phyloP scores from a whole-genome alignment of 2,329 filamentous ascomycete species.

The Neoarthrinium moseri region DNA sequence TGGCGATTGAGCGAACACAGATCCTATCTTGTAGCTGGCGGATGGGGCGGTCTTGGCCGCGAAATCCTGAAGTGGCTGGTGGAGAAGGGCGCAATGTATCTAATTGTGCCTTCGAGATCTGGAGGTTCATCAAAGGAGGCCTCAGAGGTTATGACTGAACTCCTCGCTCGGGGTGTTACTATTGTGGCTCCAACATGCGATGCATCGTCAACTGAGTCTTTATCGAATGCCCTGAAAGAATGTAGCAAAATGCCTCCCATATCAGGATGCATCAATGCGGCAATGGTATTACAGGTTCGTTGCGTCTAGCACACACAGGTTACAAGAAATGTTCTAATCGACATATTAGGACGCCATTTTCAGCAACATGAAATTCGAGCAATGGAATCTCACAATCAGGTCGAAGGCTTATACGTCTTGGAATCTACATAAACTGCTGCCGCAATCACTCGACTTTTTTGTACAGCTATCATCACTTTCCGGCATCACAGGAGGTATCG shows the following conservation, averaged over 20 bases:
- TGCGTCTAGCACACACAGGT: too few relatives aligned
- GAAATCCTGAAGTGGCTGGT: conserved; percentile 24
- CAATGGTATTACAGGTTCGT: conserved; percentile 34
- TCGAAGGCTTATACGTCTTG: conserved; percentile 21
- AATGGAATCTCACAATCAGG: conserved; percentile 21
- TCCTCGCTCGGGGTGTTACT: not conserved
- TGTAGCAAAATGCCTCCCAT: conserved; percentile 28
- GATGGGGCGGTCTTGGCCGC: conserved; percentile 26
- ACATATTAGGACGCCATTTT: conserved; percentile 24
- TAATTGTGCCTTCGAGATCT: conserved; percentile 22
- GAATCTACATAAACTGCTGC: conserved; percentile 20
- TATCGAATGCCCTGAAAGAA: conserved; percentile 10
- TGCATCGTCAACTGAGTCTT: not conserved
- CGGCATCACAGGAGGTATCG: conserved; percentile 19
- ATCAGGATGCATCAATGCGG: conserved; percentile 39
- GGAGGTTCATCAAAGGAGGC: conserved; percentile 17
- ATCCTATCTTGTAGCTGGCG: conserved; percentile 25
- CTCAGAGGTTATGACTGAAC: conserved; percentile 8
- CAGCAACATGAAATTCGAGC: conserved; percentile 23
- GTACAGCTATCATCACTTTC: conserved; percentile 24
- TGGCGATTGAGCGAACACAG: conserved; percentile 13
- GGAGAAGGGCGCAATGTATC: conserved; percentile 18
- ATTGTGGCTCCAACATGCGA: not conserved
- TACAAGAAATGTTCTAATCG: too few relatives aligned
- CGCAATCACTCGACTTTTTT: conserved; percentile 23